Conservation (phyloP, 441 rosid genomes). For the Monsonia emarginata region DNA sequence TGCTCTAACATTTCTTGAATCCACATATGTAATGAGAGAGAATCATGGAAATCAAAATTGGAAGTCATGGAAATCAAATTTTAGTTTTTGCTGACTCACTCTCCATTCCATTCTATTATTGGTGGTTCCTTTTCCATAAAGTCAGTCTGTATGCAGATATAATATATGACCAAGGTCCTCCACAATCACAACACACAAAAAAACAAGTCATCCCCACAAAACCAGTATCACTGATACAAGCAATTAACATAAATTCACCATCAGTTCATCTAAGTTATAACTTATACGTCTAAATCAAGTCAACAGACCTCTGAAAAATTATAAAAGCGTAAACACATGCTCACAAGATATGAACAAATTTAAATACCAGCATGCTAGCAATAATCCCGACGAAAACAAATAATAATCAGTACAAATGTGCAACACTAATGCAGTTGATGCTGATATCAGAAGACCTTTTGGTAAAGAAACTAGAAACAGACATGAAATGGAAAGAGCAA, state of each 20-base stretch:
- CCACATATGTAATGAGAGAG: neutral
- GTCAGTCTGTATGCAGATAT: neutral
- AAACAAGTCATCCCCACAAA: neutral
- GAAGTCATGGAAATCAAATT: neutral
- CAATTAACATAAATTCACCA: neutral
- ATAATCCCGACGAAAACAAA: too few species aligned
- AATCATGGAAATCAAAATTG: neutral
- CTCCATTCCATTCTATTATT: neutral
- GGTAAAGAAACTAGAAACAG: neutral
- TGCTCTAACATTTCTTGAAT: neutral
- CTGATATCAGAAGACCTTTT: neutral
- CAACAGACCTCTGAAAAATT: neutral
- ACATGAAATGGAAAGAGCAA: neutral
- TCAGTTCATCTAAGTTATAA: neutral
- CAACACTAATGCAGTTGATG: neutral
- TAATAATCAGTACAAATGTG: too few species aligned
- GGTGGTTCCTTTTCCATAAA: neutral
- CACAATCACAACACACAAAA: neutral
- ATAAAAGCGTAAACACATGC: neutral
- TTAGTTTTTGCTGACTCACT: constrained; percentile 1
- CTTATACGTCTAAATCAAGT: neutral
- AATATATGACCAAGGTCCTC: neutral
- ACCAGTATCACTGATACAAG: neutral
- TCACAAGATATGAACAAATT: neutral
- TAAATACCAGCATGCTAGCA: neutral